Percentiles rank a stretch among this genome's conserved stretches.
phyloP scores from a whole-genome alignment of 495 filamentous ascomycete genomes.

The Penicillium simplicissimum region DNA sequence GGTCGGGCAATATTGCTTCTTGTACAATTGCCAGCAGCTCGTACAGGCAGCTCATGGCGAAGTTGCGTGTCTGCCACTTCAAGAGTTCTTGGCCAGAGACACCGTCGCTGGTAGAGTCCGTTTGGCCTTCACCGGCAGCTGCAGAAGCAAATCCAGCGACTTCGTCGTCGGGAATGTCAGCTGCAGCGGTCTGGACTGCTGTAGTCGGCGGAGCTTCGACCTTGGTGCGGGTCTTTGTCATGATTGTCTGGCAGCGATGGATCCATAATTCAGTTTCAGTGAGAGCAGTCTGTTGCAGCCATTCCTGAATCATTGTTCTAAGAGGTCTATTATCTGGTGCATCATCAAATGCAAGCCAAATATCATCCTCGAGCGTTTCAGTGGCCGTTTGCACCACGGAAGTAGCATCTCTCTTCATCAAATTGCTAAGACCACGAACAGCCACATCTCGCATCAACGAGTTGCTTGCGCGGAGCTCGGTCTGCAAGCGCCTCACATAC shows the following conservation, averaged over 20 bases:
- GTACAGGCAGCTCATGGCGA: conserved; percentile 88
- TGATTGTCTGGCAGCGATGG: conserved; percentile 78
- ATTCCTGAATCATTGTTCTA: conserved; percentile 80
- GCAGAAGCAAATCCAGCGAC: conserved; percentile 89
- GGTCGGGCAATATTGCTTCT: conserved; percentile 69
- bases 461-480: conserved; percentile 67
- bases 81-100: conserved; percentile 79
- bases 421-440: conserved; percentile 84
- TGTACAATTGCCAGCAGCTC: conserved; percentile 75
- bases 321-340: conserved; percentile 73
- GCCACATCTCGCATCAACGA: conserved; percentile 73
- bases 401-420: conserved; percentile 89
- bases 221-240: conserved; percentile 79
- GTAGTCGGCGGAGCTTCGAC: conserved; percentile 48
- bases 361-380: conserved; percentile 78
- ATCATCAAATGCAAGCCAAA: conserved; percentile 86
- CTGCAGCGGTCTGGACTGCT: conserved; percentile 51
- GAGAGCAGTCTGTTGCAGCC: conserved; percentile 84
- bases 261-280: conserved; percentile 80
- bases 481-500: conserved; percentile 82
- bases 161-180: conserved; percentile 92
- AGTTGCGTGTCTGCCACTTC: conserved; percentile 94
- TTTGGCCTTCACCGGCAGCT: conserved; percentile 59
- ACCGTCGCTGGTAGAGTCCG: conserved; percentile 60
- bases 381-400: conserved; percentile 73